Conservation (phyloP, 2,329 filamentous ascomycete genomes). For the Geosmithia morbida region DNA sequence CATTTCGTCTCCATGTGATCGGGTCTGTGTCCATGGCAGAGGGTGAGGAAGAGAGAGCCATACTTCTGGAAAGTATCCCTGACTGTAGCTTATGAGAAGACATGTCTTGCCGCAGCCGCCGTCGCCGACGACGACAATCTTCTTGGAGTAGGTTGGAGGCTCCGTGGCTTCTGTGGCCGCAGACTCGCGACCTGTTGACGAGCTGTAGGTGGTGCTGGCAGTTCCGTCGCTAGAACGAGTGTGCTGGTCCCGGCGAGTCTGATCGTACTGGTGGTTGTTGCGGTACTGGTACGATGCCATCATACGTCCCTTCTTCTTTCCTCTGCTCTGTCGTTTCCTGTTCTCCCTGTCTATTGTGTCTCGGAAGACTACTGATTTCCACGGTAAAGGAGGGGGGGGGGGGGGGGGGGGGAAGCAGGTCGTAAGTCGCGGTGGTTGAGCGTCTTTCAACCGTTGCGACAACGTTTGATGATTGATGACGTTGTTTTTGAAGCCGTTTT, state of each 20-base stretch:
- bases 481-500: not conserved
- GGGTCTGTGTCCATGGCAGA: not conserved
- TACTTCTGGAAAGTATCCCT: slow-evolving; percentile 98
- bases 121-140: slow-evolving; percentile 97
- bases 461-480: not conserved
- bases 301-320: slow-evolving; percentile 4
- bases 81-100: slow-evolving; percentile 94
- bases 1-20: not conserved
- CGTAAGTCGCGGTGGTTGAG: not conserved
- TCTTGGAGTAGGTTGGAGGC: slow-evolving; percentile 90
- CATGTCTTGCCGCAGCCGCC: slow-evolving; percentile 98
- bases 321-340: not conserved
- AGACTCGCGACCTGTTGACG: slow-evolving; percentile 61
- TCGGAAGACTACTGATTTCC: not conserved
- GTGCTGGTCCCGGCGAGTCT: slow-evolving; percentile 31
- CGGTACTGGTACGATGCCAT: slow-evolving; percentile 42
- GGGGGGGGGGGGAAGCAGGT: too few relatives aligned
- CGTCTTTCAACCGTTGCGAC: not conserved
- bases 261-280: slow-evolving; percentile 37
- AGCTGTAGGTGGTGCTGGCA: slow-evolving; percentile 71
- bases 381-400: too few relatives aligned
- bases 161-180: slow-evolving; percentile 77
- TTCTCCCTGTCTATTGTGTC: not conserved
- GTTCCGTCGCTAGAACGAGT: slow-evolving; percentile 72
- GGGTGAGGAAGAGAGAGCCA: slow-evolving; percentile 9